A percentile compares a stretch with the other conserved stretches of the same genome.
phyloP scores from a whole-genome alignment of 306 rosid species.

The Malus sylvestris region DNA sequence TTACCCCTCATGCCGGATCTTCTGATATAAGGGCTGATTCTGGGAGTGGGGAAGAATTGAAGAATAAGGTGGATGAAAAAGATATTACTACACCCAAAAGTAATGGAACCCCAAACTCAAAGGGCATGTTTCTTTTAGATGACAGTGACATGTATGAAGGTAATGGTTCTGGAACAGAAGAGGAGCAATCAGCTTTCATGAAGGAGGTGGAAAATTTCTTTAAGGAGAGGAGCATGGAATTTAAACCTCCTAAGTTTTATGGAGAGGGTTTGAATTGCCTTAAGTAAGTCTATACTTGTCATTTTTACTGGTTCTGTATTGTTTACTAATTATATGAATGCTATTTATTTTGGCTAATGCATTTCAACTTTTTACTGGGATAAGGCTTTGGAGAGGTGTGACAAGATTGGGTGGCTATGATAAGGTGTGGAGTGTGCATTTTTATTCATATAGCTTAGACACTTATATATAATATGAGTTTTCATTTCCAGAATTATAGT shows the following conservation, averaged over 20 bases:
- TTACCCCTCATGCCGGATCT: constrained; percentile 25
- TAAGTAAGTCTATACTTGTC: constrained; percentile 51
- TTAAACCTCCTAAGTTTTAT: constrained; percentile 92
- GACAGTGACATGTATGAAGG: constrained; percentile 58
- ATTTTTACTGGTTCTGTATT: neutral
- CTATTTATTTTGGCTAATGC: constrained; percentile 21
- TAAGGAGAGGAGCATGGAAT: constrained; percentile 85
- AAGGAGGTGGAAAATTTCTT: constrained; percentile 84
- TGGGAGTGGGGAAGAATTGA: constrained; percentile 28
- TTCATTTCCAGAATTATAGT: constrained; percentile 12
- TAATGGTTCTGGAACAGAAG: constrained; percentile 86
- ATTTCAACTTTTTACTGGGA: constrained; percentile 18
- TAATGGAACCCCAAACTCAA: constrained; percentile 46
- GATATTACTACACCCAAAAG: constrained; percentile 33
- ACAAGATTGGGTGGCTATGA: constrained; percentile 97
- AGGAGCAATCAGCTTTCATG: constrained; percentile 80
- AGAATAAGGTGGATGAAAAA: constrained; percentile 41
- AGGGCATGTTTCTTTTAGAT: constrained; percentile 44
- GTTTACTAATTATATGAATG: constrained; percentile 2
- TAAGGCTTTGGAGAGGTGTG: constrained; percentile 90
- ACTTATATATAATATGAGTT: neutral
- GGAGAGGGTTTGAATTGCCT: constrained; percentile 96
- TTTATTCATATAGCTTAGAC: neutral
- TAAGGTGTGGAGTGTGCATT: constrained; percentile 47
- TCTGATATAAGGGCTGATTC: constrained; percentile 29